Conservation (phyloP, 2,329 filamentous ascomycete species). For the Scorias spongiosa region DNA sequence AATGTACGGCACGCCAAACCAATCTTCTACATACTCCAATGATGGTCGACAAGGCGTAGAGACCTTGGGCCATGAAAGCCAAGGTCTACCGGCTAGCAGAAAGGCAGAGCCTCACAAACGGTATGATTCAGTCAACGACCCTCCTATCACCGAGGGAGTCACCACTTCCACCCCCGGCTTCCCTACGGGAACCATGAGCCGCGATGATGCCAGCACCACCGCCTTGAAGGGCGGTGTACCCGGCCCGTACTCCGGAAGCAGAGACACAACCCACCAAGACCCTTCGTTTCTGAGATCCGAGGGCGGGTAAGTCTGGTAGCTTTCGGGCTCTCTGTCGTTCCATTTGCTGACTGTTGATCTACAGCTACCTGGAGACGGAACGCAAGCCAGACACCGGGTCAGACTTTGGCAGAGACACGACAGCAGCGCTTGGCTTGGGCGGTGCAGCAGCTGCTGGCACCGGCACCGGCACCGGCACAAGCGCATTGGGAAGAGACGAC, state of each 20-base stretch:
- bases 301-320: too few relatives aligned
- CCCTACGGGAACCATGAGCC: neutral
- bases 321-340: too few relatives aligned
- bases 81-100: neutral
- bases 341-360: neutral
- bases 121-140: neutral
- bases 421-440: neutral
- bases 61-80: too few relatives aligned
- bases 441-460: neutral
- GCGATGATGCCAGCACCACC: slow-evolving; percentile 4
- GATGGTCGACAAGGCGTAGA: too few relatives aligned
- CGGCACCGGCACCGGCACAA: neutral
- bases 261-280: slow-evolving; percentile 6
- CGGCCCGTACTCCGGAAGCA: neutral
- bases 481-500: neutral
- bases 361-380: neutral
- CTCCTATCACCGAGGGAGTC: neutral
- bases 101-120: neutral
- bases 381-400: neutral
- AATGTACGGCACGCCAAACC: slow-evolving; percentile 13
- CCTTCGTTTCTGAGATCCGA: too few relatives aligned
- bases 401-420: neutral
- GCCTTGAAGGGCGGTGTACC: neutral
- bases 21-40: too few relatives aligned
- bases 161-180: neutral